Evolutionary conservation across 495 filamentous ascomycete genomes (phyloP), one percentile per base, ranked within the genome.

Genomic region (Sordaria brevicollis): DNA sequence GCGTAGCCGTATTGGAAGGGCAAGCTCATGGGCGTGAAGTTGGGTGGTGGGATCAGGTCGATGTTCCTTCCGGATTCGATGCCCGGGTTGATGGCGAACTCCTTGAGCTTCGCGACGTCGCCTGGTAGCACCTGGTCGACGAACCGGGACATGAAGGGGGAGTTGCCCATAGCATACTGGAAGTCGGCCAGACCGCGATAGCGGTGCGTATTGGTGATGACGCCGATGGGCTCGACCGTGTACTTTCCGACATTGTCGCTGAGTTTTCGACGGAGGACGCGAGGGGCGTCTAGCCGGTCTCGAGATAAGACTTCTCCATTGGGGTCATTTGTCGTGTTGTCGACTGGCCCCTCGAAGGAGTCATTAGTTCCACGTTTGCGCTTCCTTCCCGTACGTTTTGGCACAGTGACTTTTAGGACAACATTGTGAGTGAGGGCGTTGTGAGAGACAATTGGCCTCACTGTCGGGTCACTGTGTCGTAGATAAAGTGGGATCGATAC

Each of bases 361-460:
- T 84, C 90, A 69, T 87, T 73, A 8, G 88, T 89, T 7, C 91
- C 92, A 65, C 88, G 82, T 79, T 92, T 95, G 35, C 93, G 87
- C 77, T 92, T 97, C 57, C 93, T 86, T 4, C 93, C 93, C 6
- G 92, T 96, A 57, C 91, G 82, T 78, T 91, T 94, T 0, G 96
- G 96, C 2, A 97, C 88, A 0, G 90, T 93, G 62, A 99, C 84
- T 79, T 93, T 93, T 31, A 99, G 83, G 29, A 98, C 83, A 34
- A 98, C 77, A 73, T 97, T 95, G 72, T 91, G 91, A 3, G 93
- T 90, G 37, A 83, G 73, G 6, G 88, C 82, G 73, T 88, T 89
- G 35, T 86, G 87, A 7, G 95, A 96, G 37, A 88, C 80, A 39
- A 96, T 79, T 1, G 92, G 90, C 70, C 89, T 88, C 71, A 89